Evolutionary conservation across 2,329 filamentous ascomycete species (phyloP).

Genomic region (Alternaria arbusti): DNA sequence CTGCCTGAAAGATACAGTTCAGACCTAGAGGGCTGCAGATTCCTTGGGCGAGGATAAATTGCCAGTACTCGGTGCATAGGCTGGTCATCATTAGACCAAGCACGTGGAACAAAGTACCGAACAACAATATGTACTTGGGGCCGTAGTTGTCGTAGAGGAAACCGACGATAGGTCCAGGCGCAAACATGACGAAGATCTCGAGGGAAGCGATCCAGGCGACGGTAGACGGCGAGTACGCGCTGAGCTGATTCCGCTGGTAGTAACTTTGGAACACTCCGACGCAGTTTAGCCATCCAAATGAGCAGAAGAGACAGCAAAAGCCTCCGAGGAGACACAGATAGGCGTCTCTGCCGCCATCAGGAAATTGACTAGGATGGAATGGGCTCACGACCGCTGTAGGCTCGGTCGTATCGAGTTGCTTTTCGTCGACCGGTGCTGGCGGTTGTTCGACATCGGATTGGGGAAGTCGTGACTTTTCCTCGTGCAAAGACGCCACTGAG

Average conservation of each 20-base stretch:
- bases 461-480: constrained; percentile 16
- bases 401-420: constrained; percentile 3
- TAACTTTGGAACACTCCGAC: constrained; percentile 57
- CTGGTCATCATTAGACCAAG: constrained; percentile 70
- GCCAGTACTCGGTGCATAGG: constrained; percentile 62
- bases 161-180: constrained; percentile 66
- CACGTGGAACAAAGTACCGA: constrained; percentile 63
- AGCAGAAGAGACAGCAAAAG: constrained; percentile 39
- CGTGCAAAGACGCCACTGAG: constrained; percentile 21
- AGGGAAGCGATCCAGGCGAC: constrained; percentile 56
- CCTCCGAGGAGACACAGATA: constrained; percentile 40
- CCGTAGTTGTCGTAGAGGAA: constrained; percentile 69
- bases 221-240: constrained; percentile 45
- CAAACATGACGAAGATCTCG: constrained; percentile 58
- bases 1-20: constrained; percentile 63
- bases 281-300: constrained; percentile 54
- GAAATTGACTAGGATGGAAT: constrained; percentile 42
- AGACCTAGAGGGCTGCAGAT: constrained; percentile 58
- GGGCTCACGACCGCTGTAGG: constrained; percentile 20
- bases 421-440: constrained; percentile 15
- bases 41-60: constrained; percentile 62
- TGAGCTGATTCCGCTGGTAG: constrained; percentile 53
- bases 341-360: constrained; percentile 47
- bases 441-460: constrained; percentile 23
- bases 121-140: constrained; percentile 61